phyloP scores from a whole-genome alignment of 306 rosid species.

The Elaeagnus macrophylla region DNA sequence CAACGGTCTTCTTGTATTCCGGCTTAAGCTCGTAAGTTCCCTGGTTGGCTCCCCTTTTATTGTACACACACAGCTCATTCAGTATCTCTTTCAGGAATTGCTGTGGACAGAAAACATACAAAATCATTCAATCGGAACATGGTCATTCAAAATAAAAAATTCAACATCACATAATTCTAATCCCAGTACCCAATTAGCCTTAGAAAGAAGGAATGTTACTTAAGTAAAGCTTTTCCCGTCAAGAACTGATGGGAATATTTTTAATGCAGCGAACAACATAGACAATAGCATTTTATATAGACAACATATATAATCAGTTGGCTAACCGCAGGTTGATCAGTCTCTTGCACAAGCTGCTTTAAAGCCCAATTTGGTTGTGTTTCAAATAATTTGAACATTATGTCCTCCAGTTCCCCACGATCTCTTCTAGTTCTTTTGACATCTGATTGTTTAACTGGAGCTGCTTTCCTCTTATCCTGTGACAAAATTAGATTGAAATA shows the following conservation, averaged over 20 bases:
- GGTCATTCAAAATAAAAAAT: background rate
- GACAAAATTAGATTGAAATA: conserved; percentile 16
- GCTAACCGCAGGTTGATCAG: conserved; percentile 93
- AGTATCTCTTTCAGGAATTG: conserved; percentile 98
- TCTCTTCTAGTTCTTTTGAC: conserved; percentile 93
- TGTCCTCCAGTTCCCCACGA: conserved; percentile 94
- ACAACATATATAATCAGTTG: conserved; percentile 5
- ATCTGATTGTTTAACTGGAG: conserved; percentile 79
- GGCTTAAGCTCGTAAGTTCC: conserved; percentile 99
- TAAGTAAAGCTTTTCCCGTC: too few relatives aligned
- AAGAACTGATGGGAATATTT: too few relatives aligned
- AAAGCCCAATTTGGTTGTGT: conserved; percentile 98
- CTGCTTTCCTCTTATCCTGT: conserved; percentile 82
- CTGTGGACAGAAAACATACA: conserved; percentile 37
- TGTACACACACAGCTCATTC: conserved; percentile 89
- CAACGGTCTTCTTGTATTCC: conserved; percentile 89
- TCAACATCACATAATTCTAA: too few relatives aligned
- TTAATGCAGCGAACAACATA: too few relatives aligned
- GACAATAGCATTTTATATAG: background rate
- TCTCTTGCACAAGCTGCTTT: conserved; percentile 96
- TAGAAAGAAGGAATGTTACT: too few relatives aligned
- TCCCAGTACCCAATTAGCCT: too few relatives aligned
- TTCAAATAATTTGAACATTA: conserved; percentile 94
- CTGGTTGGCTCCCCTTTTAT: conserved; percentile 95
- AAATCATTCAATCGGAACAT: background rate